A percentile compares a stretch with the other conserved stretches of the same genome.
Evolutionary conservation across 192 early-diverging fungal genomes (phyloP).

Genomic region (Umbelopsis ramanniana): DNA sequence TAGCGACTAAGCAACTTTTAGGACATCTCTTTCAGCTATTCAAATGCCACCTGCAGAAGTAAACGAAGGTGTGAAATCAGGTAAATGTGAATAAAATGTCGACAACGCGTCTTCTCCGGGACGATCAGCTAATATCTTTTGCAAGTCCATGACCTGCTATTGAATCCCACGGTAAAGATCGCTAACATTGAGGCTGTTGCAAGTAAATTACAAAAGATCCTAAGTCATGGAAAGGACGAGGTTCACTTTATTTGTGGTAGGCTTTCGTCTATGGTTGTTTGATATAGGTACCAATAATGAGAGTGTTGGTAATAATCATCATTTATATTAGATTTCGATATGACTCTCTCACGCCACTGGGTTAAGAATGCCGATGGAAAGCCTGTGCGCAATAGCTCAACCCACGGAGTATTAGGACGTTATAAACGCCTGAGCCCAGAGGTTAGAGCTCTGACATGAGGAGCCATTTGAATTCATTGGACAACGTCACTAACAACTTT

Average conservation of each 20-base stretch:
- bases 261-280: background rate
- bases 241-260: conserved; percentile 66
- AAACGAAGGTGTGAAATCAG: background rate
- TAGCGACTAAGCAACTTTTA: background rate
- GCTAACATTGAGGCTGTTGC: conserved; percentile 37
- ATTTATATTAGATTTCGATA: conserved; percentile 66
- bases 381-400: conserved; percentile 48
- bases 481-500: background rate
- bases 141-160: conserved; percentile 28
- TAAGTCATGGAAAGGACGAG: conserved; percentile 49
- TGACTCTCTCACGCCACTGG: conserved; percentile 67
- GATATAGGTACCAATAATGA: too few species aligned
- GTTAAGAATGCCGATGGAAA: conserved; percentile 35
- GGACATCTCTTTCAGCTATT: background rate
- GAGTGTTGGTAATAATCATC: too few species aligned
- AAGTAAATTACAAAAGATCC: conserved; percentile 53
- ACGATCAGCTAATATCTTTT: background rate
- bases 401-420: conserved; percentile 48
- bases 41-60: background rate
- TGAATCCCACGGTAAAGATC: conserved; percentile 40
- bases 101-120: background rate
- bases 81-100: background rate
- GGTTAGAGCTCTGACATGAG: conserved; percentile 25
- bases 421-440: conserved; percentile 42
- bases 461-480: background rate